Conservation (phyloP, 2,329 filamentous ascomycete species). For the Venturia asperata region DNA sequence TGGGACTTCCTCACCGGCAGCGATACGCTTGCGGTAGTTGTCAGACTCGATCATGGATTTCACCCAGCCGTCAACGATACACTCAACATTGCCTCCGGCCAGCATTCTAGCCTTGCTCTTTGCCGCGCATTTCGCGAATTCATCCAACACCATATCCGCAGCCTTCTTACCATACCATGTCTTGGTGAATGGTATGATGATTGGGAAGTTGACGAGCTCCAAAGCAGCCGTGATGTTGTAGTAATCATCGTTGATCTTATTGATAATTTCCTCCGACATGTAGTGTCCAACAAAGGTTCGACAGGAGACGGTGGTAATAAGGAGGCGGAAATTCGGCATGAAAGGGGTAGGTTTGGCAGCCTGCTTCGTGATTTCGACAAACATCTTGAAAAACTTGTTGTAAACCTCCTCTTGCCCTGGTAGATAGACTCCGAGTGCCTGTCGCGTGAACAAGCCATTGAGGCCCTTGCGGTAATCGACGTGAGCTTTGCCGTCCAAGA, state of each 20-base stretch:
- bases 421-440: slow-evolving; percentile 79
- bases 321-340: slow-evolving; percentile 86
- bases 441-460: slow-evolving; percentile 87
- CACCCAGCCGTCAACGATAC: slow-evolving; percentile 95
- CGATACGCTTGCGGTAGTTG: slow-evolving; percentile 70
- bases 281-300: slow-evolving; percentile 97
- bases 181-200: slow-evolving; percentile 91
- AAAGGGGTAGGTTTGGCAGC: slow-evolving; percentile 71
- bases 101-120: slow-evolving; percentile 92
- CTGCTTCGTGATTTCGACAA: slow-evolving; percentile 63
- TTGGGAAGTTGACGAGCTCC: slow-evolving; percentile 96
- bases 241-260: slow-evolving; percentile 94
- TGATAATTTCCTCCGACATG: slow-evolving; percentile 80
- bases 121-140: slow-evolving; percentile 85
- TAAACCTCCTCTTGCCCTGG: slow-evolving; percentile 91
- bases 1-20: slow-evolving; percentile 61
- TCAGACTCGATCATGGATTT: slow-evolving; percentile 80
- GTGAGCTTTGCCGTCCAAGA: slow-evolving; percentile 88
- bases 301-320: slow-evolving; percentile 91
- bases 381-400: slow-evolving; percentile 74
- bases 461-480: slow-evolving; percentile 96
- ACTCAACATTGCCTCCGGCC: slow-evolving; percentile 75
- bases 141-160: slow-evolving; percentile 80
- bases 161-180: slow-evolving; percentile 97
- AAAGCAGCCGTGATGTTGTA: slow-evolving; percentile 93